These are phyloP conservation scores for Cladophialophora bantiana DNA, from an alignment of 2,329 filamentous ascomycete genomes.

Conservation along the genomic window DNA sequence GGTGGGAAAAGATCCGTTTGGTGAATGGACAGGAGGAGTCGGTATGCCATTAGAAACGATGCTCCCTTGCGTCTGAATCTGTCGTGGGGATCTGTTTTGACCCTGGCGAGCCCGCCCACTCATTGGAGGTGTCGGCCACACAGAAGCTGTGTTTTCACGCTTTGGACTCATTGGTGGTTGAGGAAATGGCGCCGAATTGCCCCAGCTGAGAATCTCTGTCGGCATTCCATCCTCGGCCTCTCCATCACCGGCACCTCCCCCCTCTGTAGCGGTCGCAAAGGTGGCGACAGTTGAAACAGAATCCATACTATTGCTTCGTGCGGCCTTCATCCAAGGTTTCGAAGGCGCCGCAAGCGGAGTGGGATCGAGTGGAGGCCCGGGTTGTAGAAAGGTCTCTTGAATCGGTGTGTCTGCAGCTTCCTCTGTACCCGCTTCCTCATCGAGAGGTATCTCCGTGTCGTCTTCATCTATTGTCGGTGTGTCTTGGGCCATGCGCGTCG, in stretches of 20 bases:
- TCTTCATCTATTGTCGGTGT: slow-evolving; percentile 36
- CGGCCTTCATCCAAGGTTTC: slow-evolving; percentile 34
- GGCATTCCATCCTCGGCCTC: slow-evolving; percentile 47
- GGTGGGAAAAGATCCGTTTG: slow-evolving; percentile 15
- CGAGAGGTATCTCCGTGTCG: slow-evolving; percentile 38
- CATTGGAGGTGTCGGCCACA: slow-evolving; percentile 27
- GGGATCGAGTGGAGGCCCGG: neutral
- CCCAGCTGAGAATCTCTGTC: slow-evolving; percentile 40
- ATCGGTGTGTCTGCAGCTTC: slow-evolving; percentile 28
- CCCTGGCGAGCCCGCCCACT: slow-evolving; percentile 20
- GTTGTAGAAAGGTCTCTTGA: slow-evolving; percentile 36
- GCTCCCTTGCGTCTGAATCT: slow-evolving; percentile 19
- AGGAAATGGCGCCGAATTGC: slow-evolving; percentile 27
- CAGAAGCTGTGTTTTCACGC: slow-evolving; percentile 16
- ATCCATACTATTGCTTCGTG: slow-evolving; percentile 63
- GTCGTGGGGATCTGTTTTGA: slow-evolving; percentile 26
- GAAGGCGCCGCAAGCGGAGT: slow-evolving; percentile 17
- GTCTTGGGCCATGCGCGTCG: slow-evolving; percentile 34
- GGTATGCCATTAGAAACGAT: slow-evolving; percentile 35
- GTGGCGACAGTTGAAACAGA: slow-evolving; percentile 67
- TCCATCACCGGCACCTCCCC: slow-evolving; percentile 45
- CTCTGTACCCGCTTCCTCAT: slow-evolving; percentile 14
- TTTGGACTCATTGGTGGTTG: slow-evolving; percentile 29
- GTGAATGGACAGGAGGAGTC: slow-evolving; percentile 34
- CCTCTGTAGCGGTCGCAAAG: slow-evolving; percentile 70